Evolutionary conservation across 345 rosid species (phyloP), one percentile per base, ranked within the genome.

Genomic region (Cardamine resedifolia): DNA sequence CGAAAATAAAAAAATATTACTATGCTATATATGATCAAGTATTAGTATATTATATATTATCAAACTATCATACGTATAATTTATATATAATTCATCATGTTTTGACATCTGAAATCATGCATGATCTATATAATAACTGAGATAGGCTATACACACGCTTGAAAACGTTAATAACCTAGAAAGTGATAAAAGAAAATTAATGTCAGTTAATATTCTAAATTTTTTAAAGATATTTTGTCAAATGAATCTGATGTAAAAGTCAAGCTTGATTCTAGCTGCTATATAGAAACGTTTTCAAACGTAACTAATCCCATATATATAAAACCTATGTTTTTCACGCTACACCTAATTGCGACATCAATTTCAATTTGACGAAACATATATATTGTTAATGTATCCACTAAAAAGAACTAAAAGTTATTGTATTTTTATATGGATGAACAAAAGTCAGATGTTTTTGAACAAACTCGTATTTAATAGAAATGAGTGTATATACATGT

Each of bases 171-270:
- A 28, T n/a, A 5, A 2, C 10, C 27, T 20, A 31, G 34, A 21
- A 70, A 10, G 19, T 60, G 51, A 48, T 50, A 19, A 60, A 10
- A 36, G 14, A 31, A 5, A 16, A 38, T 26, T 3, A 44, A 15
- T 26, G 31, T 39, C 23, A 4, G 43, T 55, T 23, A 7, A 41
- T 71, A 51, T 52, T 71, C 23, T 50, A 51, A 51, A 71, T 24
- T 57, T 64, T 43, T 20, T n/a, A 0, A 31, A 64, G n/a, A 64
- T 72, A 47, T n/a, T n/a, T 64, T 64, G 27, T 64, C 64, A 73
- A 73, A 57, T 27, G 59, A 58, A 58, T 49, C 44, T 39, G 60
- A 58, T 58, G 61, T 58, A 20, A 66, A 65, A 56, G 77, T 73
- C 71, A 73, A 64, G 50, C 58, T 45, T 45, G n/a, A 43, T 24